Base-by-base conservation (phyloP, 441 rosid genomes). In the Erodium trifolium region DNA sequence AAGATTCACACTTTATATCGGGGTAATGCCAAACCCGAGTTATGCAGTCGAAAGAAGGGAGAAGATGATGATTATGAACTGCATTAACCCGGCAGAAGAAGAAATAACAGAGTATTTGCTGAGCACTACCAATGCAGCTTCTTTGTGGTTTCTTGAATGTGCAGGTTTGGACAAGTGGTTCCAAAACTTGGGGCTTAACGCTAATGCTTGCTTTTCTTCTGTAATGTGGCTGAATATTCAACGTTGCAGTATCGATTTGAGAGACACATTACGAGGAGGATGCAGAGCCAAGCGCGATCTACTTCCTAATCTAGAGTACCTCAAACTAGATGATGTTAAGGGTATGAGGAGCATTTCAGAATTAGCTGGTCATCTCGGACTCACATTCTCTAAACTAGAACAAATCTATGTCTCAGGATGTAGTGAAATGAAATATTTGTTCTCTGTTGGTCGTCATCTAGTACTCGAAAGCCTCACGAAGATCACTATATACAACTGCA, bases 301-400 rank as follows among this genome's bases (percentile, higher is more conserved):
- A 57, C 47, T 75, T 5, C 80, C 82, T 43, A 74, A 78, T 67
- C 68, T 81, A 8, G 84, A 81, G 73, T 80, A 77, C 63, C 80
- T 81, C 53, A 70, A 72, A 70, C 79, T 81, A 47, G 77, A 66
- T 27, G 59, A 72, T 67, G 79, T 74, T 2, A 7, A 18, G 8
- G 68, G 69, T 11, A 63, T 81, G 12, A 75, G 51, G 66, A 76
- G 73, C 65, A 78, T 74, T 70, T 23, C 27, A 23, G 27, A 23
- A 23, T 23, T 23, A 23, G 27, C 27, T 23, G 27, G 27, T 23
- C 27, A 71, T 66, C 69, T 76, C 7, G 80, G 80, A 59, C 72
- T 76, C 34, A 47, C 77, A 65, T 73, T 78, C 62, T 13, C 68
- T 16, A 68, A 23, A 65, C 72, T 81, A 23, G 76, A 63, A 72